These are phyloP conservation scores for Neurospora tetrasperma DNA, from an alignment of 495 filamentous ascomycete genomes.

Conservation along the genomic window DNA sequence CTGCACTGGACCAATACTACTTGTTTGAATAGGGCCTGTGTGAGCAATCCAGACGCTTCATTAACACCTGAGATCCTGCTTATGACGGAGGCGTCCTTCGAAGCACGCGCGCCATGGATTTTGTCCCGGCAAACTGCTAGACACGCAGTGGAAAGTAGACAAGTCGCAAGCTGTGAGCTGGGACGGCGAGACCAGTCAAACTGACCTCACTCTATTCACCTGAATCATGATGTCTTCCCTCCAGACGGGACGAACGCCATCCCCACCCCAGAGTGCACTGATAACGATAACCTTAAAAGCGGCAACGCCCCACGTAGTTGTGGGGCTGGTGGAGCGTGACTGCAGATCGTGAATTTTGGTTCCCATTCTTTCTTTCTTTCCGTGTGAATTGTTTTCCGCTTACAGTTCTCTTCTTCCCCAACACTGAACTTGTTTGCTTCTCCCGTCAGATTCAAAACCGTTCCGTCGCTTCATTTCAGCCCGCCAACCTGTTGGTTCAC, in stretches of 20 bases:
- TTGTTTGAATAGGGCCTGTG: not conserved
- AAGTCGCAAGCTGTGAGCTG: not conserved
- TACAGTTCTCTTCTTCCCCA: not conserved
- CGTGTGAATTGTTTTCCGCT: not conserved
- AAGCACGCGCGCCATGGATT: not conserved
- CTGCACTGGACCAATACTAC: not conserved
- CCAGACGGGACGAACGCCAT: not conserved
- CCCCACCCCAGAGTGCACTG: not conserved
- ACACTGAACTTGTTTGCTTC: not conserved
- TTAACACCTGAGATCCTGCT: not conserved
- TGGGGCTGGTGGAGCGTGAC: not conserved
- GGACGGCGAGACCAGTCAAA: not conserved
- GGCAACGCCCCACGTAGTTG: not conserved
- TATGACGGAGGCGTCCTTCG: not conserved
- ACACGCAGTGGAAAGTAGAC: not conserved
- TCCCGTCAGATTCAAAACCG: not conserved
- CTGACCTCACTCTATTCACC: not conserved
- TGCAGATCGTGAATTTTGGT: not conserved
- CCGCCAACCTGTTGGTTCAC: not conserved
- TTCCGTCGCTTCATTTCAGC: not conserved
- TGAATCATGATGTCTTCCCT: not conserved
- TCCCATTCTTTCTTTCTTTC: not conserved
- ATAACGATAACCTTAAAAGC: conserved; percentile 1
- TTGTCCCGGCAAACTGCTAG: not conserved
- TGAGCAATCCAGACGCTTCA: not conserved